These are phyloP conservation scores for Populus nigra DNA, from an alignment of 345 rosid species.

Conservation along the genomic window DNA sequence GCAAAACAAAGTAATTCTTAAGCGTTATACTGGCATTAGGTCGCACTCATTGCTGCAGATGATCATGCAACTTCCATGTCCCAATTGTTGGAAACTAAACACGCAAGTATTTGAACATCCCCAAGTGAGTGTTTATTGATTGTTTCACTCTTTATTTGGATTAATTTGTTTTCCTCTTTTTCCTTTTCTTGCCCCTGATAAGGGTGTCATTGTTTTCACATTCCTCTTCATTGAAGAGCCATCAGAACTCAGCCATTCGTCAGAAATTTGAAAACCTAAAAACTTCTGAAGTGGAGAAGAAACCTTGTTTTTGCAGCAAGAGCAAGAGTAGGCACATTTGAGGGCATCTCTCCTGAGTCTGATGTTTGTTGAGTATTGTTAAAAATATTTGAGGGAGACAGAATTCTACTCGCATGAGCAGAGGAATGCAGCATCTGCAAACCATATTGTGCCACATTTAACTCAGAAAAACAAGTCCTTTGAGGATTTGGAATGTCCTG, in stretches of 20 bases:
- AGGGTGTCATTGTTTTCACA: neutral
- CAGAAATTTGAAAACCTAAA: neutral
- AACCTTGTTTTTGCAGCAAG: conserved; percentile 13
- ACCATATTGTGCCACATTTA: conserved; percentile 3
- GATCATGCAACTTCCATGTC: too few species aligned
- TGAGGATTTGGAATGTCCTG: neutral
- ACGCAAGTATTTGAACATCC: too few species aligned
- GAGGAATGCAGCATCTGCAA: neutral
- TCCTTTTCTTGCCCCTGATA: too few species aligned
- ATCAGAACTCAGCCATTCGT: neutral
- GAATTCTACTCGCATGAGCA: conserved; percentile 7
- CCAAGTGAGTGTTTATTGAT: too few species aligned
- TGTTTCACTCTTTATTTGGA: too few species aligned
- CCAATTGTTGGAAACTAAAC: too few species aligned
- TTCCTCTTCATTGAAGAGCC: neutral
- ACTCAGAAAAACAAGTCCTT: neutral
- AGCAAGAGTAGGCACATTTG: conserved; percentile 1
- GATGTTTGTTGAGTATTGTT: neutral
- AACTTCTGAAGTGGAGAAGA: conserved; percentile 7
- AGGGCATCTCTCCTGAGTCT: neutral
- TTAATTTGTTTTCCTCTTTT: too few species aligned
- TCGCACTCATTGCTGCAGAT: too few species aligned
- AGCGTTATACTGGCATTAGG: too few species aligned
- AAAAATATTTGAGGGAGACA: neutral
- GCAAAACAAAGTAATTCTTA: too few species aligned